A percentile compares a stretch with the other conserved stretches of the same genome.
Conservation (phyloP, 805 yeast species). For the Candida suzukii region DNA sequence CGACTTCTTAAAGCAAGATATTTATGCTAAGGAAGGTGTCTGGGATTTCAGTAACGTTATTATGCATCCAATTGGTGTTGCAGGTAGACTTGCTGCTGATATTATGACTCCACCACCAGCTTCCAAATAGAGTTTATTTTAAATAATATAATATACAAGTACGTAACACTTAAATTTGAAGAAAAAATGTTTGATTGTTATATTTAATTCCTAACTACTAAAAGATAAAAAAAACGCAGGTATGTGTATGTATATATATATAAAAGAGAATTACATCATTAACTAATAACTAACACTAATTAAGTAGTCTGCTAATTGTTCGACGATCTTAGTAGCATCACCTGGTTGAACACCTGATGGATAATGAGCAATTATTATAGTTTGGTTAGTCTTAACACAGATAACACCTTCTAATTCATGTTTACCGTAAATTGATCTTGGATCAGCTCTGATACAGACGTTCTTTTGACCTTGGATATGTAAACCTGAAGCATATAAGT, state of each 20-base stretch:
- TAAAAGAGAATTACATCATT: background rate
- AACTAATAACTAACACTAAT: constrained; percentile 74
- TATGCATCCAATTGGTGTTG: constrained; percentile 47
- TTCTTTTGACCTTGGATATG: constrained; percentile 83
- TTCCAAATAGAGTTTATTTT: background rate
- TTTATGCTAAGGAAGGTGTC: constrained; percentile 56
- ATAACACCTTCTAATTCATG: constrained; percentile 82
- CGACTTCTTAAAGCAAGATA: constrained; percentile 55
- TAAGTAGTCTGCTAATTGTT: constrained; percentile 91
- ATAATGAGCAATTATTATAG: constrained; percentile 89
- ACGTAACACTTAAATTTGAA: no score
- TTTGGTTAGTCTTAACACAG: constrained; percentile 90
- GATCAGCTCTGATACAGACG: constrained; percentile 83
- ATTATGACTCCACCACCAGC: constrained; percentile 4
- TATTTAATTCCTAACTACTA: no score
- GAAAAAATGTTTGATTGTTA: no score
- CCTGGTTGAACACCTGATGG: constrained; percentile 89
- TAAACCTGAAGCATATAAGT: constrained; percentile 79
- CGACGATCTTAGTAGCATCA: constrained; percentile 91
- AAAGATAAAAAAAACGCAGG: no score
- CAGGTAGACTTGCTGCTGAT: constrained; percentile 34
- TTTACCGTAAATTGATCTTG: constrained; percentile 90
- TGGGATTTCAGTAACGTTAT: constrained; percentile 68
- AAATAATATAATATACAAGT: no score
- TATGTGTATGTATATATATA: background rate